Evolutionary conservation across 805 yeast species (phyloP).

Genomic region (Alloascoidea africana): DNA sequence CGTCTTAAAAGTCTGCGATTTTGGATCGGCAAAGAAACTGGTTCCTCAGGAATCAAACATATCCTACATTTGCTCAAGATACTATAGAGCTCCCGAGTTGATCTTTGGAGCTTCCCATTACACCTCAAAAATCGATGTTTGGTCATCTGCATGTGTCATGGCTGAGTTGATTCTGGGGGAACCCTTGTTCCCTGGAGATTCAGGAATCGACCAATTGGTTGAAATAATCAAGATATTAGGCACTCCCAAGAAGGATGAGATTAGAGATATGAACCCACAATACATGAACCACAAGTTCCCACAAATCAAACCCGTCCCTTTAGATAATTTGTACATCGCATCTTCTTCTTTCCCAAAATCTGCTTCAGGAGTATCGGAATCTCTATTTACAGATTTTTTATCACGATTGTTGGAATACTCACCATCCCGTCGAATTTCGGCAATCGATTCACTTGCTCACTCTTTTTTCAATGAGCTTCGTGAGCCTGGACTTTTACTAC

Average conservation of each 20-base stretch:
- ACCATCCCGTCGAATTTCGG: slow-evolving; percentile 70
- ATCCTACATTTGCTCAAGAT: slow-evolving; percentile 70
- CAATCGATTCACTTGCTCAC: slow-evolving; percentile 74
- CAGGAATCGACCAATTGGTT: slow-evolving; percentile 74
- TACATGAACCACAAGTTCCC: slow-evolving; percentile 82
- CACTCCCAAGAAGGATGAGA: slow-evolving; percentile 67
- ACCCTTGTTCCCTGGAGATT: slow-evolving; percentile 77
- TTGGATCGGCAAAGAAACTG: slow-evolving; percentile 71
- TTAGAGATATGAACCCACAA: slow-evolving; percentile 67
- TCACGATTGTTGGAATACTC: slow-evolving; percentile 76
- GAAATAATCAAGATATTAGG: slow-evolving; percentile 75
- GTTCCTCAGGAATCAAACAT: slow-evolving; percentile 65
- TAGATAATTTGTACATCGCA: too few species aligned
- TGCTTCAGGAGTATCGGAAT: slow-evolving; percentile 77
- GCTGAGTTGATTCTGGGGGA: slow-evolving; percentile 73
- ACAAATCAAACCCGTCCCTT: slow-evolving; percentile 10
- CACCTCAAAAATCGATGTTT: slow-evolving; percentile 73
- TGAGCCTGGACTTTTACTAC: slow-evolving; percentile 24
- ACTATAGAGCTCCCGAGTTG: slow-evolving; percentile 76
- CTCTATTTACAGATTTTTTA: slow-evolving; percentile 80
- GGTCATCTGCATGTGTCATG: slow-evolving; percentile 86
- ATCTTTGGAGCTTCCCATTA: slow-evolving; percentile 77
- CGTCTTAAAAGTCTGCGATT: slow-evolving; percentile 64
- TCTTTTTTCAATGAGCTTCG: slow-evolving; percentile 82
- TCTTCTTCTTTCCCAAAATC: slow-evolving; percentile 61